Base-by-base conservation (phyloP, 805 yeast genomes). In the Lipomyces lipofer region DNA sequence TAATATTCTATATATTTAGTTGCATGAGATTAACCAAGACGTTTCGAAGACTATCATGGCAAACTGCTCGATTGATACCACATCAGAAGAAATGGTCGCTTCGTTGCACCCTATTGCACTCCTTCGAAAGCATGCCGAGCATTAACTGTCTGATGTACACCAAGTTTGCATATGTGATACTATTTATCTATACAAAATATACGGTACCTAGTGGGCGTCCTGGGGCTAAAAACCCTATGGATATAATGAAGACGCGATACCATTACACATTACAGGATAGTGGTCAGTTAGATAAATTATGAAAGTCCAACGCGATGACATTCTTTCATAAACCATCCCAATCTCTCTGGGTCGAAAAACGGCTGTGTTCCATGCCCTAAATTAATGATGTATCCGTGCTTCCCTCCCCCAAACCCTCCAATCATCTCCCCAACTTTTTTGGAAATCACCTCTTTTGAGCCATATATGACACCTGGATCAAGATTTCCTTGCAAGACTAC, bases 301-400 rank as follows among this genome's bases (percentile, higher is more conserved):
- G 22, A 24, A 43, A 38, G 21, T 25, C 62, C 62, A 43, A 56
- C 43, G 12, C 60, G 40, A 24, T 52, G 54, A 13, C 38, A 40
- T 40, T 58, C 62, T 22, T 88, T 75, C 67, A 94, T 75, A 74
- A 94, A 94, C 72, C 82, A 88, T 56, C 81, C 83, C 58, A 94
- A 81, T 70, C 86, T 86, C 61, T 87, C 96, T 9, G 98, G 96
- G 60, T 88, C 86, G 96, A 94, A 90, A 73, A 88, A 89, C 21
- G 99, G 99, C 69, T 90, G 97, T 21, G 99, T 94, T 15, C 99
- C 99, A 66, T 94, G 99, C 44, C 99, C 99, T 67, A 94, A 87
- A 75, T 94, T 94, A 64, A 92, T 85, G 63, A 94, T 92, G 73
- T 94, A 94, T 66, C 85, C 80, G 67, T 87, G 82, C 71, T 89